A percentile compares a stretch with the other conserved stretches of the same genome.
Evolutionary conservation across 208 protist genomes (phyloP).

Genomic region (Naegleria fowleri): DNA sequence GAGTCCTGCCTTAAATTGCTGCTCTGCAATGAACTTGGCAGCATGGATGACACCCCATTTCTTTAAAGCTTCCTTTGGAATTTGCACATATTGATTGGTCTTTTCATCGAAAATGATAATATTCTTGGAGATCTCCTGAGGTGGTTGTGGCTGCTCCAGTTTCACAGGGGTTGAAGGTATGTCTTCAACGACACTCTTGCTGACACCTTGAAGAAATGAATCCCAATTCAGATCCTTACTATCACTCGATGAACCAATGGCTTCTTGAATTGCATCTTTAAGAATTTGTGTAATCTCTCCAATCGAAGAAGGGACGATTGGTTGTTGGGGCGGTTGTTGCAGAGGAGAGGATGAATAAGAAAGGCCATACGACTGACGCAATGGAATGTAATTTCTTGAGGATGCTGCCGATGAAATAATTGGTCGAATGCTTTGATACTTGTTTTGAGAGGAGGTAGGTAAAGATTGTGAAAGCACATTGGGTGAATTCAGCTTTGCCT

Average conservation of each 20-base stretch:
- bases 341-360: no score
- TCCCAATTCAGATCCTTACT: background rate
- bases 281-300: background rate
- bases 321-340: background rate
- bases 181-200: background rate
- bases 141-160: background rate
- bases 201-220: background rate
- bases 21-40: background rate
- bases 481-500: background rate
- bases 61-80: background rate
- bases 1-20: background rate
- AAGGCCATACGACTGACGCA: no score
- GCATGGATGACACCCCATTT: background rate
- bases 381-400: background rate
- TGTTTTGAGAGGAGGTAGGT: background rate
- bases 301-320: background rate
- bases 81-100: background rate
- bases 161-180: background rate
- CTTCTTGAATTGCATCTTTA: background rate
- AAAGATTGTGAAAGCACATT: background rate
- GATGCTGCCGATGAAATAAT: background rate
- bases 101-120: background rate
- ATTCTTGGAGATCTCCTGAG: background rate
- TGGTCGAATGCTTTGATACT: background rate
- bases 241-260: background rate